These are phyloP conservation scores for Lepiota brunneoincarnata DNA, from an alignment of 768 basidiomycete genomes.

Conservation along the genomic window DNA sequence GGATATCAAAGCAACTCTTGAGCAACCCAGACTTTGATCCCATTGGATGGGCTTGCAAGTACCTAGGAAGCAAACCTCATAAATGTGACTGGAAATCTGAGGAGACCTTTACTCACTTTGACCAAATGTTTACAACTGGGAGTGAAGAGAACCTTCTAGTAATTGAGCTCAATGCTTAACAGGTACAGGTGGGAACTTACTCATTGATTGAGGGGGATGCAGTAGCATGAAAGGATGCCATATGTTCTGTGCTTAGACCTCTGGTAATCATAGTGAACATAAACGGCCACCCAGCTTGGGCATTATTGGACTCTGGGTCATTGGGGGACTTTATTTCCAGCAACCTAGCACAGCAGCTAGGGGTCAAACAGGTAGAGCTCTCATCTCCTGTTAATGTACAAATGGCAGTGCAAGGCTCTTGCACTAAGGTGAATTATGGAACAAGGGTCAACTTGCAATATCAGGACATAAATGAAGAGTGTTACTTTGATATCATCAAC, in stretches of 20 bases:
- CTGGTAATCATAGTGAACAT: slow-evolving; percentile 27
- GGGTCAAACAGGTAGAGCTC: slow-evolving; percentile 20
- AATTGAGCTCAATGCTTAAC: slow-evolving; percentile 7
- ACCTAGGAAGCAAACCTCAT: too few relatives aligned
- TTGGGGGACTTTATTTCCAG: slow-evolving; percentile 40
- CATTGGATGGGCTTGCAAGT: too few relatives aligned
- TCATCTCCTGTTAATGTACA: slow-evolving; percentile 31
- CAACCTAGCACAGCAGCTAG: slow-evolving; percentile 34
- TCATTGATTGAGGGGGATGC: too few relatives aligned
- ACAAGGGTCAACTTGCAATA: slow-evolving; percentile 26
- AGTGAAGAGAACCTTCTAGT: too few relatives aligned
- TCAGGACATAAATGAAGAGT: slow-evolving; percentile 30
- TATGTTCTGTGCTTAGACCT: slow-evolving; percentile 25
- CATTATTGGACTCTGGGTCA: slow-evolving; percentile 36
- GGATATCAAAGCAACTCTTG: too few relatives aligned
- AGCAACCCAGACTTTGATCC: too few relatives aligned
- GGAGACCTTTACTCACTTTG: too few relatives aligned
- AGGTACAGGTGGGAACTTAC: slow-evolving; percentile 16
- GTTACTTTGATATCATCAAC: too few relatives aligned
- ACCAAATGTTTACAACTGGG: too few relatives aligned
- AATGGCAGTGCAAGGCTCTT: slow-evolving; percentile 39
- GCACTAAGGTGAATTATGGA: slow-evolving; percentile 30
- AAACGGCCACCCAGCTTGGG: slow-evolving; percentile 29
- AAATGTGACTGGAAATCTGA: too few relatives aligned
- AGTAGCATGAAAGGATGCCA: slow-evolving; percentile 15